Base-by-base conservation (phyloP, 495 filamentous ascomycete species). In the Xylaria palmicola region DNA sequence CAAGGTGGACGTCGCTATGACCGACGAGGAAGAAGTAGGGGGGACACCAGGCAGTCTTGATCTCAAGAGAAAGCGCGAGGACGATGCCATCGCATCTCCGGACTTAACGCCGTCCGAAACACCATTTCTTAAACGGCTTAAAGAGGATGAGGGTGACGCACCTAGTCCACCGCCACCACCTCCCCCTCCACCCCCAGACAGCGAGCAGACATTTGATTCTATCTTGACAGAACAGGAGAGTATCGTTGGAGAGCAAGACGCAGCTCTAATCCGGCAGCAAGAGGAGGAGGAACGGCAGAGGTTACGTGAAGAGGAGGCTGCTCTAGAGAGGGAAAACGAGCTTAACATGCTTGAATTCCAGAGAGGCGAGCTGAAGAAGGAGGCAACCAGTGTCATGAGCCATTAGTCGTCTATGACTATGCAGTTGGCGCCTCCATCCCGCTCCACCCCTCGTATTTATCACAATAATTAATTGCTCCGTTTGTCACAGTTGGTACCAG, bases 41-140 rank as follows among this genome's bases (percentile, higher is more conserved):
- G 66, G 68, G 62, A 70, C 72, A 19, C 75, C 77, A 13, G 60
- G 64, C 9, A 64, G 77, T 48, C 30, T 64, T 59, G 75, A 79
- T 27, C 75, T 84, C 22, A 92, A 92, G 73, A 83, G 89, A 15
- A 90, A 89, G 72, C 77, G 85, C 34, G 77, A 80, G 22, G 67
- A 79, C n/a, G 73, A 74, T 19, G 65, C 65, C 8, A 66, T 62
- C 12, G 73, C 59, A 15, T 73, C 73, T 34, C 71, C 65, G 1
- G 66, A 67, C 13, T 58, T 68, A 34, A 72, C 76, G 1, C 66
- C 74, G 5, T 77, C 79, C 27, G 82, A 81, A 62, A 74, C 73
- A 0, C 77, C 75, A 7, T 77, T 75, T 0, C 52, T 74, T 29
- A 84, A 84, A 64, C 76, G 81, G 2, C 62, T 80, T 17, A 84